Conservation (phyloP, 768 basidiomycete genomes). For the Macrolepiota albuminosa region DNA sequence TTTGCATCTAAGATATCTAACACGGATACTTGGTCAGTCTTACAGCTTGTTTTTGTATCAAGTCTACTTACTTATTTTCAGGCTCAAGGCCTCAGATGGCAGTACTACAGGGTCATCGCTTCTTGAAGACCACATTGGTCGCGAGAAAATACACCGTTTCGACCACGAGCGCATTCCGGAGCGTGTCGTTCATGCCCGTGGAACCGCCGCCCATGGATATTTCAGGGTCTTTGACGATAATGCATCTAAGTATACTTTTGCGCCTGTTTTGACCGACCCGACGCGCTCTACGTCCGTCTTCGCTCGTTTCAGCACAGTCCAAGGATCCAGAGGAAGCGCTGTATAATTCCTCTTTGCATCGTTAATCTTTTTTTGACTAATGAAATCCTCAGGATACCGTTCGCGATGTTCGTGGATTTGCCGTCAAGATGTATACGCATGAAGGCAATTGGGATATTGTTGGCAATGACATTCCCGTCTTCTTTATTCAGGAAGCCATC, state of each 20-base stretch:
- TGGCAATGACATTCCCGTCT: conserved; percentile 79
- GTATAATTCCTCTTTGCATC: conserved; percentile 32
- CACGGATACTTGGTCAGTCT: conserved; percentile 59
- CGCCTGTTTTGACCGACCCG: conserved; percentile 69
- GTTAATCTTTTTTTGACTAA: background rate
- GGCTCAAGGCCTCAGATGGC: conserved; percentile 51
- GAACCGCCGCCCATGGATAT: conserved; percentile 76
- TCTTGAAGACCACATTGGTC: conserved; percentile 72
- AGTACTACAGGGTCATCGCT: conserved; percentile 58
- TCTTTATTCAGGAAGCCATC: conserved; percentile 78
- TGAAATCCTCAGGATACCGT: conserved; percentile 52
- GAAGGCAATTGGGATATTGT: conserved; percentile 75
- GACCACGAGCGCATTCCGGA: conserved; percentile 88
- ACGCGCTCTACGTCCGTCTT: conserved; percentile 72
- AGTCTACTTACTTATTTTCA: conserved; percentile 17
- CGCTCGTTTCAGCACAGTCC: conserved; percentile 83
- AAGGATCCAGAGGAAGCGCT: conserved; percentile 77
- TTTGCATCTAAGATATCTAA: conserved; percentile 54
- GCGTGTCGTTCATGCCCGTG: conserved; percentile 70
- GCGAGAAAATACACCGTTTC: conserved; percentile 75
- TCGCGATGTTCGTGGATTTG: conserved; percentile 86
- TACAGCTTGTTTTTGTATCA: background rate
- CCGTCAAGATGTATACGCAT: conserved; percentile 41
- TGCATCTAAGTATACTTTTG: conserved; percentile 67
- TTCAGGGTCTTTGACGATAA: conserved; percentile 71